Evolutionary conservation across 2,329 filamentous ascomycete genomes (phyloP), one percentile per base, ranked within the genome.

Genomic region (Xylariales sp.): DNA sequence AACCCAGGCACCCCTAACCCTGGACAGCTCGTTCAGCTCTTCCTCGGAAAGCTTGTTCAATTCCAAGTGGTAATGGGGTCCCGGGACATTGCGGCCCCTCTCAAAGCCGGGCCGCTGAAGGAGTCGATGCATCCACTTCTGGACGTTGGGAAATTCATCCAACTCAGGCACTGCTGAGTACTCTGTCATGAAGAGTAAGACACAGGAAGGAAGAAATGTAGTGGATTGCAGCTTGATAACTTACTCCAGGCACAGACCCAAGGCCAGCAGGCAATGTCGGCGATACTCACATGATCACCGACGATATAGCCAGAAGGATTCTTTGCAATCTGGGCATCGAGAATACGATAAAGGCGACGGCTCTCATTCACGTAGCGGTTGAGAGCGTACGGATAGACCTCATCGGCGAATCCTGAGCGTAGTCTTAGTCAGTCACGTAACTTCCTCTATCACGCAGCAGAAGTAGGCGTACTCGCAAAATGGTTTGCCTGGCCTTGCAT

Each of bases 401-500:
- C 42, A 18, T 36, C 31, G 5, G 42, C 42, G 20, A 39, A 43
- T 34, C 32, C 32, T 34, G 6, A 19, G 15, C 10, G 9, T 11
- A 16, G 15, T 32, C 16, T 14, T n/a, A n/a, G n/a, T 11, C 14
- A 34, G 32, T 34, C 10, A 16, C 9, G 11, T 10, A 18, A 5
- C n/a, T 18, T 34, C n/a, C 6, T 14, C 16, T 7, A 14, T 31
- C 29, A 7, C 8, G 8, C 8, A 14, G 16, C 29, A 31, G 7
- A 15, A 12, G 29, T 12, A 14, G 8, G 24, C 24, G 8, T 27
- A 7, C 86, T 78, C 33, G 69, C 69, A 64, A 95, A 95, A 64
- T 95, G 88, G 63, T 93, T 89, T 39, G 87, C 76, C 62, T 94
- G n/a, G n/a, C 76, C 84, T 57, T 91, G 86, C 86, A 90, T 91